Conservation (phyloP, 345 rosid species). For the Syzygium jambos region DNA sequence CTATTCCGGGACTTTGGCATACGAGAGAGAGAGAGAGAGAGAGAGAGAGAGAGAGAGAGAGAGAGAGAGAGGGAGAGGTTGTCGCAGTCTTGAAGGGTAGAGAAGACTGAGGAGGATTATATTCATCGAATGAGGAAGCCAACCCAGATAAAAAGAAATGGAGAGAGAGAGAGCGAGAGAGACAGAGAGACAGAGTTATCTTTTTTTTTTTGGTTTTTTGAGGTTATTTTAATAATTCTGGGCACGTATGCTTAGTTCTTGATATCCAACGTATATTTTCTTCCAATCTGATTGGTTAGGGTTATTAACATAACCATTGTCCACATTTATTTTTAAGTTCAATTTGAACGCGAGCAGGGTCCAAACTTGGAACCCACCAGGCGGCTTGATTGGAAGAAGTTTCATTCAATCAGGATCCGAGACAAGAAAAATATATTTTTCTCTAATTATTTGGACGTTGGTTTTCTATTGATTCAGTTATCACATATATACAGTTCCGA, state of each 20-base stretch:
- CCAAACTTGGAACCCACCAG: neutral
- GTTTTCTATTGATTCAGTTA: neutral
- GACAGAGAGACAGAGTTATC: neutral
- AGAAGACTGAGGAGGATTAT: neutral
- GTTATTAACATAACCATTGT: neutral
- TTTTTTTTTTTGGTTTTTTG: neutral
- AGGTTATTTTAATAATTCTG: neutral
- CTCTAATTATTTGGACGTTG: neutral
- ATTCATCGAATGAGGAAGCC: neutral
- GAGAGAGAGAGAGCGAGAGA: neutral
- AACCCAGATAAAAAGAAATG: neutral
- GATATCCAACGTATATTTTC: neutral
- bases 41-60: neutral
- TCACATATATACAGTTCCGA: neutral
- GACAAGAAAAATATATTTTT: neutral
- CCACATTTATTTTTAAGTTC: neutral
- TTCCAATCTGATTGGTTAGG: neutral
- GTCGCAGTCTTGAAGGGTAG: neutral
- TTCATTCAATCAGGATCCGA: neutral
- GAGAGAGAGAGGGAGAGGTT: neutral
- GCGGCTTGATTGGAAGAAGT: neutral
- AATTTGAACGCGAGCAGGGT: neutral
- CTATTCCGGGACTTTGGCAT: neutral
- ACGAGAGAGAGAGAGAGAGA: neutral
- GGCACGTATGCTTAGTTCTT: neutral